These are phyloP conservation scores for Stemphylium vesicarium DNA, from an alignment of 2,329 filamentous ascomycete species.

Conservation along the genomic window DNA sequence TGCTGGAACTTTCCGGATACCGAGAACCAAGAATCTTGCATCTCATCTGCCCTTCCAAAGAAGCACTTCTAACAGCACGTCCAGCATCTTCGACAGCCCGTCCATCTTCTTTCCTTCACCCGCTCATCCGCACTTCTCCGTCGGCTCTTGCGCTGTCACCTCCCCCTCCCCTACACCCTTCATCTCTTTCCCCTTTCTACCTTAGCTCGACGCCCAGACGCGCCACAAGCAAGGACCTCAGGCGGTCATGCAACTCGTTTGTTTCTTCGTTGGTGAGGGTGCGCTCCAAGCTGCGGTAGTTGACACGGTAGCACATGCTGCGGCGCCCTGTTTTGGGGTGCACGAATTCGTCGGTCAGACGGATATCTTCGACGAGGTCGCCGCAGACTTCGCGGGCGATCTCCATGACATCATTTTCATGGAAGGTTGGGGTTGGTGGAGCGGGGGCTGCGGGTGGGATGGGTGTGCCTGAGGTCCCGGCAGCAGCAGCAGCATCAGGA, in stretches of 20 bases:
- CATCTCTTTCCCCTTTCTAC: conserved; percentile 43
- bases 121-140: no score
- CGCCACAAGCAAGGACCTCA: conserved; percentile 69
- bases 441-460: conserved; percentile 49
- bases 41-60: no score
- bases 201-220: conserved; percentile 81
- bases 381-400: conserved; percentile 83
- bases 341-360: conserved; percentile 81
- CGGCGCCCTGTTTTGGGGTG: conserved; percentile 83
- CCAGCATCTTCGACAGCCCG: no score
- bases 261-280: conserved; percentile 85
- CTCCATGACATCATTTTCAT: conserved; percentile 98
- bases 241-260: conserved; percentile 74
- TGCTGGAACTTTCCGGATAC: no score
- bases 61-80: no score
- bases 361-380: conserved; percentile 86
- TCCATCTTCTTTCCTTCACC: no score
- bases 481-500: neutral
- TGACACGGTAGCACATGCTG: conserved; percentile 91
- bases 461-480: neutral
- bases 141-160: no score
- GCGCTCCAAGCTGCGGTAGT: conserved; percentile 89
- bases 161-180: neutral
- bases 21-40: no score
- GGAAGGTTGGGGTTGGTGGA: conserved; percentile 59